Evolutionary conservation across 2,329 filamentous ascomycete species (phyloP), one percentile per base, ranked within the genome.

Genomic region (Emericellopsis atlantica): DNA sequence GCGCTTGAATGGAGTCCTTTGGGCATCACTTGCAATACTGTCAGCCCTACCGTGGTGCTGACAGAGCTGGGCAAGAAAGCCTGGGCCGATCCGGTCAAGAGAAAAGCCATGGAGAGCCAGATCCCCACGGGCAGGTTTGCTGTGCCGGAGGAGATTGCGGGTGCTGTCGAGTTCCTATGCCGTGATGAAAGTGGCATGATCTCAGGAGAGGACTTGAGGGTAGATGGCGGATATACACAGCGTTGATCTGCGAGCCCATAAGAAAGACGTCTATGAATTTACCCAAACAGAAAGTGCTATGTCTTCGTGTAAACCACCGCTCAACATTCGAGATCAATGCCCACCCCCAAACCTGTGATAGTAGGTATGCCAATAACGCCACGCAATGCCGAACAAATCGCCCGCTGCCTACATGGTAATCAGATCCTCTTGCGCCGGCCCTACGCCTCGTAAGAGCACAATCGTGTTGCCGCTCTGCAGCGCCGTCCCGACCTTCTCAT

Each of bases 391-490:
- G 7, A n/a, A 10, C 10, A 37, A 37, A 24, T 4, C 36, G 32
- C 29, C 21, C 35, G 15, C 38, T 39, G 2, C 12, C 26, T 29
- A 29, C 26, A 29, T 29, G 9, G 26, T 29, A 9, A 29, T 29
- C 26, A 29, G 6, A 29, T 29, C 26, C 26, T 87, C 79, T 16
- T 80, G 79, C 42, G 84, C 76, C n/a, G 81, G 76, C 1, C 87
- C 87, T 40, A 95, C 81, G 0, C 92, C 92, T 46, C 92, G 72
- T 40, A 98, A 54, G 52, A 98, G 57, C 21, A 96, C 88, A 47
- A 98, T 77, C 10, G 88, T 95, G 56, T 98, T 90, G 1, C 92
- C 92, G 49, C 76, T 89, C 48, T 76, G 76, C 44, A 93, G 67
- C 23, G 70, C 71, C 40, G 70, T 69, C 5, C 87, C 88, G 42